Evolutionary conservation across 2,329 filamentous ascomycete genomes (phyloP).

Genomic region (Alternaria solani): DNA sequence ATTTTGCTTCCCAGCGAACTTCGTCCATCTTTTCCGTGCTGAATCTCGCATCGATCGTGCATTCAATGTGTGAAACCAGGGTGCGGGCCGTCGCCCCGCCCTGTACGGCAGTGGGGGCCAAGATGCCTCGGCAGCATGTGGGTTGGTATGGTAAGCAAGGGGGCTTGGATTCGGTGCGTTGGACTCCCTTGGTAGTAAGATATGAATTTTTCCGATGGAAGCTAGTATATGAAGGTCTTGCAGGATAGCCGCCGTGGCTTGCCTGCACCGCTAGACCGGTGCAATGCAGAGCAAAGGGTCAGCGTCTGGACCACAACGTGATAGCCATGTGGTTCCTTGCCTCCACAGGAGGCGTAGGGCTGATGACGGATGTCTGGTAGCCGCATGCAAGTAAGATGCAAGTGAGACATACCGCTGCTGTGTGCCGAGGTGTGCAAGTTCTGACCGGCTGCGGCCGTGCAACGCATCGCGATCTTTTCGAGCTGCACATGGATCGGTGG

Average conservation of each 20-base stretch:
- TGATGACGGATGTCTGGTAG: constrained; percentile 5
- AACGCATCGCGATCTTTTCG: neutral
- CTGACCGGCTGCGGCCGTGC: neutral
- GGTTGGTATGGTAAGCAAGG: neutral
- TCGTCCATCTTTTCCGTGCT: neutral
- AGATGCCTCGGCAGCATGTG: neutral
- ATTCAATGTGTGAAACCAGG: neutral
- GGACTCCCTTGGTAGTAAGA: neutral
- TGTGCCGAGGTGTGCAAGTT: neutral
- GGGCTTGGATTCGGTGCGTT: neutral
- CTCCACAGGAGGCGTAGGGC: constrained; percentile 3
- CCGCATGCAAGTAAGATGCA: constrained; percentile 11
- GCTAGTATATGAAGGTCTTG: neutral
- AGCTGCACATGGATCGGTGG: neutral
- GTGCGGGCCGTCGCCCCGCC: constrained; percentile 4
- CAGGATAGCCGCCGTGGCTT: constrained; percentile 16
- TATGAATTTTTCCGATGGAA: neutral
- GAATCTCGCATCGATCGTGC: neutral
- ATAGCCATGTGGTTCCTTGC: constrained; percentile 7
- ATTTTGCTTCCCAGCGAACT: neutral
- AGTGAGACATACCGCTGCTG: constrained; percentile 6
- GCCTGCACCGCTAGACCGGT: constrained; percentile 1
- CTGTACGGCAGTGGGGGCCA: neutral
- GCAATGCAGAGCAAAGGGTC: constrained; percentile 13
- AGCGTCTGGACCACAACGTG: constrained; percentile 20